Evolutionary conservation across 106 monocot genomes (phyloP), one percentile per base, ranked within the genome.

Genomic region (Dioscorea alata): DNA sequence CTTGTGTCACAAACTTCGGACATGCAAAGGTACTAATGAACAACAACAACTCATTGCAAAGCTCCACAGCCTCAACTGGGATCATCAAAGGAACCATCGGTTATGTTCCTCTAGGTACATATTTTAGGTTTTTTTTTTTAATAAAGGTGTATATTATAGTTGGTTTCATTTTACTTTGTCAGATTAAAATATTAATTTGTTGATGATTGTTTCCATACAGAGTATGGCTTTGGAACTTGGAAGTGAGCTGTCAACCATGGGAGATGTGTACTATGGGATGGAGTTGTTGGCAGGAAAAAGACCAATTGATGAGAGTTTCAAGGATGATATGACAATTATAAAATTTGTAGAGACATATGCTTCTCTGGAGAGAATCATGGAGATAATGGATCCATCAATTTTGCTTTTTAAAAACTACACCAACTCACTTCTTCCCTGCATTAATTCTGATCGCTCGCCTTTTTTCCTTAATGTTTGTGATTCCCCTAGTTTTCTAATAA

Each of bases 61-160:
- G 49, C 22, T 9, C 75, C 33, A 33, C 8, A 2, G 59, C 50
- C 50, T 34, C 69, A 4, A 17, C 50, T 18, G 69, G 69, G 21
- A 17, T n/a, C n/a, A n/a, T 80, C 6, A 64, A 33, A 32, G 80
- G 80, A 35, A 57, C 80, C 14, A 80, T 80, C 33, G 80, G 80
- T 16, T 75, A 80, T 53, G 66, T 80, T 51, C 31, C 80, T 49
- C 75, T 75, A 70, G 80, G 80, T 80, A 59, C 15, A 18, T 50
- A 57, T n/a, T n/a, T n/a, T n/a, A n/a, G n/a, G n/a, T n/a, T n/a
- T n/a, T n/a, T n/a, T n/a, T n/a, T n/a, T n/a, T n/a, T n/a, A n/a
- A n/a, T n/a, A n/a, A n/a, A n/a, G n/a, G n/a, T n/a, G n/a, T 22
- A 12, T 4, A 58, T 31, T 4, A 34, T 7, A 4, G 7, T 4